Base-by-base conservation (phyloP, 2,329 filamentous ascomycete species). In the Emergomyces orientalis region DNA sequence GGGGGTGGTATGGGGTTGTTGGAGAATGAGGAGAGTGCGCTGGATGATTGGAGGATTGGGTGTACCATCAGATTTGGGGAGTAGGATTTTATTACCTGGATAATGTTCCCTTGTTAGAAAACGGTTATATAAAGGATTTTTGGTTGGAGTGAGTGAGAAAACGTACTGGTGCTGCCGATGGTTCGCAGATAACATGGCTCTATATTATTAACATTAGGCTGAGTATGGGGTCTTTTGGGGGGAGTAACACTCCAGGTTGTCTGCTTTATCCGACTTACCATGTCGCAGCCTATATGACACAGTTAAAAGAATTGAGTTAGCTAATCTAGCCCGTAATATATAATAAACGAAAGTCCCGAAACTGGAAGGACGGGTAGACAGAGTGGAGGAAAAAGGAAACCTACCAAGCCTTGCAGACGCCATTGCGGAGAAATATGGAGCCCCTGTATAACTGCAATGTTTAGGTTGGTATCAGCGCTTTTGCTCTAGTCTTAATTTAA, bases 1-100 rank as follows among this genome's bases (percentile, higher is more conserved):
- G 45, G 47, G 51, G 32, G 0, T 34, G 22, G 47, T 11, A 37
- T 14, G 7, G 71, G 71, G 61, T 80, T 76, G 58, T 79, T 75
- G 30, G 77, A 74, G 61, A 84, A 77, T 84, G 81, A 27, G 77
- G 71, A 45, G 71, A 70, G 34, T 77, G 71, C n/a, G 73, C 69
- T 68, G 55, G 86, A 84, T 76, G 94, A 90, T 37, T 91, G 89
- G 86, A 99, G 93, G 68, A 97, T 84, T 0, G 94, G 94, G 75
- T 97, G 94, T 13, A 99, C 94, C 93, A 99, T 99, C 34, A 99
- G 82, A 74, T 97, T 97, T 2, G 94, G 94, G 25, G 92, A 97
- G 79, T 97, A 99, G 3, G 91, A 90, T 80, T 99, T 99, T 78
- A 99, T 96, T 45, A 97, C 92, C 71, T 80, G 73, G n/a, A 39